Percentiles rank a stretch among this genome's conserved stretches.
Evolutionary conservation across 1,284 basidiomycete species (phyloP).

Genomic region (Melampsora medusae): DNA sequence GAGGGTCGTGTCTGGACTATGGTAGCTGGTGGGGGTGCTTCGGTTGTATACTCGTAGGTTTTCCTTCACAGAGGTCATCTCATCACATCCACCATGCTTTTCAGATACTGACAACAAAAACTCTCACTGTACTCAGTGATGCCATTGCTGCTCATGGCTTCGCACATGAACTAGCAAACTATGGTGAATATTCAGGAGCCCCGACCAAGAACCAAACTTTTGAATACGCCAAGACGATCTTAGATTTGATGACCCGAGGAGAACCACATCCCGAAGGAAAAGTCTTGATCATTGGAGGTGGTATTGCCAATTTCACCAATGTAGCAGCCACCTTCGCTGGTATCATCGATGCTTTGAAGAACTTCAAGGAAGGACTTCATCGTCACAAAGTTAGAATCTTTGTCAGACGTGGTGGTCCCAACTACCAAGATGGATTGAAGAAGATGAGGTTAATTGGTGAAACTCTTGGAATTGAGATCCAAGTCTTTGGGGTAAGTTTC

Average conservation of each 20-base stretch:
- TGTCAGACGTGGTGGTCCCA: slow-evolving; percentile 95
- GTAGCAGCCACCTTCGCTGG: slow-evolving; percentile 99
- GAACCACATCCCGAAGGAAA: slow-evolving; percentile 80
- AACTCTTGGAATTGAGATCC: slow-evolving; percentile 93
- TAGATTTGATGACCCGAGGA: slow-evolving; percentile 93
- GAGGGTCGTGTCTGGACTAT: slow-evolving; percentile 98
- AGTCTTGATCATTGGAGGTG: slow-evolving; percentile 98
- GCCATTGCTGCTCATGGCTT: slow-evolving; percentile 96
- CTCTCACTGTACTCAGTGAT: slow-evolving; percentile 65
- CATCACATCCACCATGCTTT: neutral
- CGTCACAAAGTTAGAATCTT: slow-evolving; percentile 86
- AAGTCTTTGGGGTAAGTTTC: slow-evolving; percentile 53
- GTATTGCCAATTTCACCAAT: slow-evolving; percentile 99
- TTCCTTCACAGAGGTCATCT: neutral
- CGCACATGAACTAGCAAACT: slow-evolving; percentile 97
- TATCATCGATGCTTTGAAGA: slow-evolving; percentile 94
- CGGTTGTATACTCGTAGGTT: slow-evolving; percentile 68
- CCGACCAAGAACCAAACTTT: slow-evolving; percentile 98
- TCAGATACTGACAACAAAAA: slow-evolving; percentile 48
- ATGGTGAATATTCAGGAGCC: slow-evolving; percentile 98
- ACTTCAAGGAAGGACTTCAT: slow-evolving; percentile 82
- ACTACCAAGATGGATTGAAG: slow-evolving; percentile 99
- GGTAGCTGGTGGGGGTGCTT: slow-evolving; percentile 82
- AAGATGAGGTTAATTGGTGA: slow-evolving; percentile 98
- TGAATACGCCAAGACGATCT: slow-evolving; percentile 98